These are phyloP conservation scores for Candida adriatica DNA, from an alignment of 805 yeast genomes.

Conservation along the genomic window DNA sequence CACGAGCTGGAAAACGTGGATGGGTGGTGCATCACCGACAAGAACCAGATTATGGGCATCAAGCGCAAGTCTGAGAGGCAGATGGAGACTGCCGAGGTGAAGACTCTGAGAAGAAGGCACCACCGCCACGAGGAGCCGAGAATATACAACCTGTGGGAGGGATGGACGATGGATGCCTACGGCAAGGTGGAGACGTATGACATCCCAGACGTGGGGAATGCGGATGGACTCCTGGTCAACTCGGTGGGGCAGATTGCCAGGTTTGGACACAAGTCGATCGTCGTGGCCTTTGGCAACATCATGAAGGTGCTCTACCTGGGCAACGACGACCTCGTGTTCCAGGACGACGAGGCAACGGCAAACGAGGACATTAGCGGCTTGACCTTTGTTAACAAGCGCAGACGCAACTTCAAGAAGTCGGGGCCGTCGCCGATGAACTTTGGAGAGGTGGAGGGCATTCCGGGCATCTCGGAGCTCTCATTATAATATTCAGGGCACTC, in stretches of 20 bases:
- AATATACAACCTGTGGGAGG: conserved; percentile 59
- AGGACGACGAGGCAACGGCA: conserved; percentile 38
- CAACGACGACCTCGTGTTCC: conserved; percentile 61
- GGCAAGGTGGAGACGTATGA: conserved; percentile 58
- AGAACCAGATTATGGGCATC: conserved; percentile 65
- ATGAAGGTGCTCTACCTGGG: conserved; percentile 73
- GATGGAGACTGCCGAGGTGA: conserved; percentile 12
- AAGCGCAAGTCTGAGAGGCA: conserved; percentile 10
- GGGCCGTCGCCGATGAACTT: conserved; percentile 13
- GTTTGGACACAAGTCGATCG: conserved; percentile 74
- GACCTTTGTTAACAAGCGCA: conserved; percentile 45
- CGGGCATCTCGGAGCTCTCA: conserved; percentile 18
- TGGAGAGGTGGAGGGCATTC: conserved; percentile 18
- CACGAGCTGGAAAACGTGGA: conserved; percentile 63
- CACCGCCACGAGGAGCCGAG: conserved; percentile 23
- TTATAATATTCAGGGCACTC: conserved; percentile 3
- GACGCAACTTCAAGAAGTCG: conserved; percentile 25
- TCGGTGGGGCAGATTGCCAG: conserved; percentile 55
- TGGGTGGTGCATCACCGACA: conserved; percentile 74
- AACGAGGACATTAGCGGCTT: conserved; percentile 40
- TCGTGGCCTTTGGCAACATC: conserved; percentile 66
- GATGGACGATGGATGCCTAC: conserved; percentile 66
- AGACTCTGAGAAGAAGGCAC: conserved; percentile 16
- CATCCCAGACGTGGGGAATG: conserved; percentile 40
- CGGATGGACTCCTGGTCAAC: conserved; percentile 42